Evolutionary conservation across 2,329 filamentous ascomycete species (phyloP).

Genomic region (Phoma herbarum): DNA sequence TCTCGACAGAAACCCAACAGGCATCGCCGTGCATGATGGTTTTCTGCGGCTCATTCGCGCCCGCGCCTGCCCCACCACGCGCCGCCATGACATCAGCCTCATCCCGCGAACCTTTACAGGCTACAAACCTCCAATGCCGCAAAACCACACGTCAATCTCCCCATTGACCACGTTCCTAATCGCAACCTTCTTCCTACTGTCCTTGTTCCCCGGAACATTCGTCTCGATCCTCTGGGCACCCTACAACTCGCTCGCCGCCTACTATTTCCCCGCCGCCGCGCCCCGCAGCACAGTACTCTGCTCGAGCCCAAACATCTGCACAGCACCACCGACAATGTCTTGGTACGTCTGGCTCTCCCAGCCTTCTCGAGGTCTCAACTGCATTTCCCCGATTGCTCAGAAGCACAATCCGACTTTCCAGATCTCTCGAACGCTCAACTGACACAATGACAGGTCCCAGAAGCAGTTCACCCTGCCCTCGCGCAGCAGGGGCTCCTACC

Average conservation of each 20-base stretch:
- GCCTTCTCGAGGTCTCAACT: not conserved
- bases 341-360: conserved; percentile 31
- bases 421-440: not conserved
- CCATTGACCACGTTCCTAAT: conserved; percentile 56
- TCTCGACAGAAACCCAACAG: no score
- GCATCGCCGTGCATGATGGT: no score
- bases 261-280: conserved; percentile 31
- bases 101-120: conserved; percentile 11
- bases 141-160: conserved; percentile 41
- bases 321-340: conserved; percentile 39
- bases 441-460: conserved; percentile 63
- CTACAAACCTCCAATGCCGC: conserved; percentile 12
- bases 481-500: conserved; percentile 82
- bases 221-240: conserved; percentile 52
- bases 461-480: conserved; percentile 83
- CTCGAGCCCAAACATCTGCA: conserved; percentile 40
- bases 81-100: conserved; percentile 25
- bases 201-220: conserved; percentile 61
- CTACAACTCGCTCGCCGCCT: conserved; percentile 40
- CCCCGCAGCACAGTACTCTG: conserved; percentile 35
- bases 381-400: not conserved
- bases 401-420: not conserved
- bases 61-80: conserved; percentile 18
- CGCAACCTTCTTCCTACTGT: conserved; percentile 58
- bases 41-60: no score